These are phyloP conservation scores for Botrytis tulipae DNA, from an alignment of 2,329 filamentous ascomycete genomes.

Conservation along the genomic window DNA sequence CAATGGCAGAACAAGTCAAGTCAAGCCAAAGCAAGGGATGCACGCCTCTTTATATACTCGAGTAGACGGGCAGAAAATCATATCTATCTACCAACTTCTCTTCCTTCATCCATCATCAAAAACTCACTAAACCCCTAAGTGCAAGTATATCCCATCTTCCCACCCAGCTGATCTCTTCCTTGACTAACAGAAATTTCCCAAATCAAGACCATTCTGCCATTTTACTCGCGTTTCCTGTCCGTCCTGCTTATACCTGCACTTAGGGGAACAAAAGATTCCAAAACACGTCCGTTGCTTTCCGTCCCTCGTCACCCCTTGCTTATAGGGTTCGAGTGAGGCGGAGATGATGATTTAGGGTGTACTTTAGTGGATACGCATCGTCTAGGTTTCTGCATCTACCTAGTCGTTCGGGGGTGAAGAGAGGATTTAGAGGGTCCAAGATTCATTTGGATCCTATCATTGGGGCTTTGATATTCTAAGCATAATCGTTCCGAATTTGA, in stretches of 20 bases:
- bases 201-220: neutral
- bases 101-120: neutral
- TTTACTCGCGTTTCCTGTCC: neutral
- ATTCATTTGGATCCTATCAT: neutral
- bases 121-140: conserved; percentile 25
- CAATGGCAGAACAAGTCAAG: neutral
- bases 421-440: neutral
- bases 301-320: conserved; percentile 14
- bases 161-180: conserved; percentile 6
- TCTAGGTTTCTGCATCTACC: neutral
- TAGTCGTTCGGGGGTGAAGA: neutral
- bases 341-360: neutral
- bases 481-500: neutral
- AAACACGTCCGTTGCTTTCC: conserved; percentile 7
- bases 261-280: conserved; percentile 14
- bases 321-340: conserved; percentile 16
- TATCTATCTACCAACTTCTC: neutral
- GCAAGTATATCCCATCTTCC: conserved; percentile 20
- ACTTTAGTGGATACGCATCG: neutral
- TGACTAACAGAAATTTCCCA: conserved; percentile 5
- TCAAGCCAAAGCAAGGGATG: neutral
- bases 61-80: neutral
- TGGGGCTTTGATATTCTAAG: neutral
- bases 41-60: neutral
- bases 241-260: conserved; percentile 14